Conservation (phyloP, 2,329 filamentous ascomycete genomes). For the Stylonectria norvegica region DNA sequence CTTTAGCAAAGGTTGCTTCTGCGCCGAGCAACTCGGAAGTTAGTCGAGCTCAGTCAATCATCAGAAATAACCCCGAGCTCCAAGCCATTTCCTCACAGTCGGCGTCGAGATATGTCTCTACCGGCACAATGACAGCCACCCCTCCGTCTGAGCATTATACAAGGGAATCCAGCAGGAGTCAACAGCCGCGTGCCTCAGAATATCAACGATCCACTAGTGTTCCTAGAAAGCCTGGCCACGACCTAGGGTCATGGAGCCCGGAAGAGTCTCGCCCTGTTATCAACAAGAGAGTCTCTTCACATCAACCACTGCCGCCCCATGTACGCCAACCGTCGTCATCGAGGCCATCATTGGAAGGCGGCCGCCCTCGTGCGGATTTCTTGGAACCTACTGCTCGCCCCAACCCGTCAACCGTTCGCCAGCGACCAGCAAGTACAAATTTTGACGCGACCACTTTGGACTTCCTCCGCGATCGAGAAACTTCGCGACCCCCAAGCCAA, state of each 20-base stretch:
- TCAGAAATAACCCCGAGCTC: constrained; percentile 59
- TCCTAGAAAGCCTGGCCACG: constrained; percentile 23
- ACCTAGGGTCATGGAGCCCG: constrained; percentile 9
- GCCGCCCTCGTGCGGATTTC: constrained; percentile 25
- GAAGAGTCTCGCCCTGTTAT: constrained; percentile 19
- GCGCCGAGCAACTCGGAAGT: constrained; percentile 46
- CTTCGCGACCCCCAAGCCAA: constrained; percentile 38
- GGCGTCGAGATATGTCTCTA: constrained; percentile 46
- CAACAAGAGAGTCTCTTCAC: constrained; percentile 22
- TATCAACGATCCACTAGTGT: constrained; percentile 28
- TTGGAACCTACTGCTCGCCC: constrained; percentile 22
- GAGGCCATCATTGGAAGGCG: constrained; percentile 26
- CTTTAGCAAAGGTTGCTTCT: constrained; percentile 38
- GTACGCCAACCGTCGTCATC: constrained; percentile 25
- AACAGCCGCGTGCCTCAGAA: constrained; percentile 20
- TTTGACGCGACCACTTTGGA: constrained; percentile 74
- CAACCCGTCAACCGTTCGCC: constrained; percentile 43
- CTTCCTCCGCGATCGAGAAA: constrained; percentile 74
- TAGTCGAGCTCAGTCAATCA: constrained; percentile 62
- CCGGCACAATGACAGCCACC: constrained; percentile 76
- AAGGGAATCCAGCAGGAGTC: constrained; percentile 11
- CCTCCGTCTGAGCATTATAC: constrained; percentile 44
- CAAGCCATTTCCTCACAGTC: constrained; percentile 52
- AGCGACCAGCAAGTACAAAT: constrained; percentile 77
- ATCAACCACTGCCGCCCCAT: constrained; percentile 25